Conservation (phyloP, 2,329 filamentous ascomycete genomes). For the Dactylellina sp. region DNA sequence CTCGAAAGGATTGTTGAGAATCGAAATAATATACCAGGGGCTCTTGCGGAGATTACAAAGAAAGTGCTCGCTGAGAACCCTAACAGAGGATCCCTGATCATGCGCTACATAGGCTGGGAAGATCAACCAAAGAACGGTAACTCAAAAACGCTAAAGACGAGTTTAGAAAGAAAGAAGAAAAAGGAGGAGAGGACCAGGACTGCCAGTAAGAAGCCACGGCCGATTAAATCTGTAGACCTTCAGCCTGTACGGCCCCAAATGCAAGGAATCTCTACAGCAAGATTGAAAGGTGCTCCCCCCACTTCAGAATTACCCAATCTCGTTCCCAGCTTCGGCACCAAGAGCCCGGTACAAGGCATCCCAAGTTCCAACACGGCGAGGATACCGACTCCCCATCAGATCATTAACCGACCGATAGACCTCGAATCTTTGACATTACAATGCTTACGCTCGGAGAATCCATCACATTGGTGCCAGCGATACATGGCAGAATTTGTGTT, state of each 20-base stretch:
- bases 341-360: no score
- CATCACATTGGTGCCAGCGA: not conserved
- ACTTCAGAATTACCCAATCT: no score
- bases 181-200: no score
- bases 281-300: no score
- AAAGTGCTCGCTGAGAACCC: not conserved
- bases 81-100: not conserved
- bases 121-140: not conserved
- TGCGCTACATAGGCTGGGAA: not conserved
- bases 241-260: no score
- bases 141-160: no score
- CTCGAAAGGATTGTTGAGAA: not conserved
- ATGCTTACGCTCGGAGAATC: not conserved
- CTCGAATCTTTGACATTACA: not conserved
- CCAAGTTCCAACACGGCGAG: not conserved
- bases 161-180: not conserved
- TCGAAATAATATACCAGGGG: not conserved
- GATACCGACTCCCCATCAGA: not conserved
- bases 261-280: no score
- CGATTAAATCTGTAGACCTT: no score
- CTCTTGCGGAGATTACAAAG: not conserved
- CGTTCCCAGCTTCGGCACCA: no score
- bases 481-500: slow-evolving; percentile 4
- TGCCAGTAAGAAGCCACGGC: no score
- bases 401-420: slow-evolving; percentile 18